Base-by-base conservation (phyloP, 148 eudicot genomes). In the Camellia sinensis region DNA sequence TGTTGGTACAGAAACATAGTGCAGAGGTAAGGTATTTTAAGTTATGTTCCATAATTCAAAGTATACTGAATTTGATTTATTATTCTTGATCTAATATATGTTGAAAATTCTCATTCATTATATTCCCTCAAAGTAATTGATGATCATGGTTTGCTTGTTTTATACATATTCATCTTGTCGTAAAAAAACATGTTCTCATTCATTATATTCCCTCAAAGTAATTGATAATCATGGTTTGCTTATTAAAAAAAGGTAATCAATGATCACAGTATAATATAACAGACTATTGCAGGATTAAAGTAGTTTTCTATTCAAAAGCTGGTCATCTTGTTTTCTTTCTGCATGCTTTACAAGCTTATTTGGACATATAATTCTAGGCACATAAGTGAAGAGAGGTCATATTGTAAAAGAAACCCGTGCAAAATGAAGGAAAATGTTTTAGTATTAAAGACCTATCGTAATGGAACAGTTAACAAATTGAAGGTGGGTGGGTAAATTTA, bases 1-100 rank as follows among this genome's bases (percentile, higher is more conserved):
- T 89, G 91, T 81, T 87, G 72, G 87, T 88, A 74, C 98, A 95
- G 91, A 90, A 85, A 86, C 90, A 80, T 67, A 89, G 87, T 74
- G 93, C 91, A 4, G 97, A 95, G 94, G 99, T 95, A 88, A 41
- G 82, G 9, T 9, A 66, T 61, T 37, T 29, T 52, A 19, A 37
- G 46, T 54, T 52, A 40, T 72, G 66, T 21, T 71, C 12, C n/a
- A 7, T 73, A 17, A 45, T 59, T 63, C 60, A 17, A 22, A 57
- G 15, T 45, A 48, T 18, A 48, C 1, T 56, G 22, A 7, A 66
- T 79, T 71, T 46, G 59, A 53, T 52, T 52, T 29, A 14, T 67
- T 29, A 67, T 5, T 64, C 13, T 64, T 22, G 18, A 29, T 37
- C 48, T 52, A 52, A 64, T 64, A 10, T 48, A 21, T 75, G 15